Base-by-base conservation (phyloP, 1,284 basidiomycete genomes). In the Puccinia horiana region DNA sequence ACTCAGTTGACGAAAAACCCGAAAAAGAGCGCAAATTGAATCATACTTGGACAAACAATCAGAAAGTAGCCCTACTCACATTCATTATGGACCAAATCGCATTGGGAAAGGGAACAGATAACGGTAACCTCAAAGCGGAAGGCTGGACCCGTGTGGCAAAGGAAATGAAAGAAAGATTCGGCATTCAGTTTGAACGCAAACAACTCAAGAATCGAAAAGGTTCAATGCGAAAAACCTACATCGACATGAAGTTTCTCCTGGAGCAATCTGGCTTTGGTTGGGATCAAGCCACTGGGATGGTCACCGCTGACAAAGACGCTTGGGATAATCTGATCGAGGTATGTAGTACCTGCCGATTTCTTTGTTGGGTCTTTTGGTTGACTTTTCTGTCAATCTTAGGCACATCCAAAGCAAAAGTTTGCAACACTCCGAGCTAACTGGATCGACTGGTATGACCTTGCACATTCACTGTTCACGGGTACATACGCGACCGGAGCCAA, bases 121-220 rank as follows among this genome's bases (percentile, higher is more conserved):
- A 61, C 20, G 52, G 52, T 12, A 75, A 58, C n/a, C 20, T 75
- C 1, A 75, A 75, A 37, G n/a, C 32, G 1, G 52, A 75, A 37
- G 73, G 32, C n/a, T 75, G 73, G 73, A 56, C 52, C 3, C 0
- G 0, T 1, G 29, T 56, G 6, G 35, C 2, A 12, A 58, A 58
- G 11, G 20, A 75, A 14, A 58, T 58, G 73, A 23, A 58, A 6
- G 52, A 58, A 18, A 11, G 26, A 29, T 75, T 75, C 40, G 52
- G 26, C 4, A 14, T 58, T 40, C 3, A 1, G 0, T 61, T 75
- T n/a, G 23, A 29, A 5, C 1, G 18, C 0, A 23, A 20, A 23
- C 73, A 75, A 14, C 56, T 75, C 49, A 75, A 75, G 20, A 58
- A 75, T n/a, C 49, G 58, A 42, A 75, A 75, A 37, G 73, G 40